Evolutionary conservation across 148 eudicot species (phyloP), one percentile per base, ranked within the genome.

Genomic region (Fagopyrum esculentum): DNA sequence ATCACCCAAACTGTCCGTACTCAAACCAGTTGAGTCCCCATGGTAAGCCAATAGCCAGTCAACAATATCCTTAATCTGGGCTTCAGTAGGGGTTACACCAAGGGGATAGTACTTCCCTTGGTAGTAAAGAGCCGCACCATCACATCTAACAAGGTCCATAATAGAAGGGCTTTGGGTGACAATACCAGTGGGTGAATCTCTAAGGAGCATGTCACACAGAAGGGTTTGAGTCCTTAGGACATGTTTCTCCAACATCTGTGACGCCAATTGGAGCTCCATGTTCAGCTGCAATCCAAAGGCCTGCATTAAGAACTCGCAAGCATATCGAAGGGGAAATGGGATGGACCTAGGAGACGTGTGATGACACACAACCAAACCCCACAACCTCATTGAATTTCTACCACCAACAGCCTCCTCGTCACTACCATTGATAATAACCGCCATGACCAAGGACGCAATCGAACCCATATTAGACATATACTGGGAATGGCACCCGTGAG

Each of bases 381-480:
- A 95, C 3, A 95, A 83, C 84, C 88, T 86, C 99, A 84, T 88
- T 0, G 87, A 52, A 73, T 75, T 88, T 52, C 90, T 76, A 9
- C 83, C 86, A 45, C 84, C 84, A 48, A 22, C 74, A 69, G 57
- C 78, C 57, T 86, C 93, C 48, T 95, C 91, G 6, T 92, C 98
- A 52, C 70, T 88, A 7, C 84, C 89, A 75, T 90, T 90, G n/a
- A 95, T 90, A 2, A 92, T 85, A 54, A 95, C 96, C 0, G 99
- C 99, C 97, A 90, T 83, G 6, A 82, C 97, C 73, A 95, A 80
- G 9, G 98, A 89, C 4, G 98, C 97, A 61, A 86, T 86, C 2
- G 99, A 92, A 1, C 97, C 96, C 99, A 95, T 95, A 77, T 92
- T 95, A 45, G 96, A 93, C 99, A 95, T 92, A 83, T 89, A 95